A percentile compares a stretch with the other conserved stretches of the same genome.
phyloP scores from a whole-genome alignment of 352 stramenopile species.

The Albugo laibachii region DNA sequence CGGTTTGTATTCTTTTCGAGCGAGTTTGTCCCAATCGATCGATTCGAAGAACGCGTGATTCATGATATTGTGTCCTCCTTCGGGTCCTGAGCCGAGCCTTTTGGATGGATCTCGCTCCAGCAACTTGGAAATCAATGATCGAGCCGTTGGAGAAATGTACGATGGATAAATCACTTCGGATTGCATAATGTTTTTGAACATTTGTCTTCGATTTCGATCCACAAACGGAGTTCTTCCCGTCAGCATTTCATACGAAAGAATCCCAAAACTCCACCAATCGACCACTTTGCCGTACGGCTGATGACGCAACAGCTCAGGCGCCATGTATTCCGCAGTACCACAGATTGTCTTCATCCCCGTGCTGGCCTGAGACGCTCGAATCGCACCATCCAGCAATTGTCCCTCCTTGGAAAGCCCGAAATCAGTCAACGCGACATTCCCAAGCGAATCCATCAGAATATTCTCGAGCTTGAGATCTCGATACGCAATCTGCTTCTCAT shows the following conservation, averaged over 20 bases:
- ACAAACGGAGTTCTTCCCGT: slow-evolving; percentile 75
- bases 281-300: slow-evolving; percentile 80
- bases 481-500: slow-evolving; percentile 80
- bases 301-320: slow-evolving; percentile 59
- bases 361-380: slow-evolving; percentile 57
- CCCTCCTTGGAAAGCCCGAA: slow-evolving; percentile 79
- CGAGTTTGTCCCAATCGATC: slow-evolving; percentile 75
- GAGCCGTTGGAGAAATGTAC: slow-evolving; percentile 54
- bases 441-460: slow-evolving; percentile 77
- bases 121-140: slow-evolving; percentile 74
- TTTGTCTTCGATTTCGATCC: slow-evolving; percentile 70
- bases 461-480: slow-evolving; percentile 81
- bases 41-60: slow-evolving; percentile 66
- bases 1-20: slow-evolving; percentile 66
- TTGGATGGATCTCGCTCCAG: slow-evolving; percentile 85
- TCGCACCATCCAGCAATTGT: slow-evolving; percentile 58
- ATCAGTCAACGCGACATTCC: slow-evolving; percentile 75
- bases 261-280: slow-evolving; percentile 82
- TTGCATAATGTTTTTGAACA: slow-evolving; percentile 86
- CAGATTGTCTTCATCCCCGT: slow-evolving; percentile 80
- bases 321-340: slow-evolving; percentile 79
- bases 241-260: slow-evolving; percentile 79
- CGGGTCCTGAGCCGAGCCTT: slow-evolving; percentile 79
- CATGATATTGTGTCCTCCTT: slow-evolving; percentile 76
- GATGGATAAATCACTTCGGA: slow-evolving; percentile 75